Conservation (phyloP, 176 grass and related monocot species). For the Leersia perrieri region DNA sequence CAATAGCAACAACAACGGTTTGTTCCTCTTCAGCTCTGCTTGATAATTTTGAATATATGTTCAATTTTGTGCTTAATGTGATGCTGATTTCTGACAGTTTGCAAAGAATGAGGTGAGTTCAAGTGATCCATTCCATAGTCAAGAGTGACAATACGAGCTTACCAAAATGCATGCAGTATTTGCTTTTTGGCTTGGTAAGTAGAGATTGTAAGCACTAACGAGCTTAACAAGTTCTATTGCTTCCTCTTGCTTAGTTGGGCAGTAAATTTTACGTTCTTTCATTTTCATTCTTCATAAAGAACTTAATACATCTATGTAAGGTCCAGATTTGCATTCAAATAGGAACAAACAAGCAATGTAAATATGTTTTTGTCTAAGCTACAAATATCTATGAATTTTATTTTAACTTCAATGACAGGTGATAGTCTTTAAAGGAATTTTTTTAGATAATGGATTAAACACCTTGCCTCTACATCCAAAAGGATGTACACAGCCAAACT, state of each 20-base stretch:
- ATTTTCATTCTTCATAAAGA: neutral
- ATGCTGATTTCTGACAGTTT: conserved; percentile 50
- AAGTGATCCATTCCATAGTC: conserved; percentile 76
- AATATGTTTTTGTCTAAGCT: neutral
- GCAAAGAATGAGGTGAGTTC: conserved; percentile 87
- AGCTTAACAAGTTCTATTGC: too few species aligned
- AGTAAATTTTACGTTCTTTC: neutral
- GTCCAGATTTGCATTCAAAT: neutral
- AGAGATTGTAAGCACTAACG: neutral
- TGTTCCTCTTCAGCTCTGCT: conserved; percentile 21
- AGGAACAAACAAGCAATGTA: neutral
- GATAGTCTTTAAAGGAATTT: neutral
- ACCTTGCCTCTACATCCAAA: too few species aligned
- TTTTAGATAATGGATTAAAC: too few species aligned
- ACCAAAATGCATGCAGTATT: conserved; percentile 8
- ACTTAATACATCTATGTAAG: neutral
- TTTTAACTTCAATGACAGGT: neutral
- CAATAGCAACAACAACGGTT: conserved; percentile 57
- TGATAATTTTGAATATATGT: conserved; percentile 11
- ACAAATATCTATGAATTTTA: neutral
- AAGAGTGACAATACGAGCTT: conserved; percentile 48
- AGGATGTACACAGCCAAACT: too few species aligned
- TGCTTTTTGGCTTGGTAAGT: conserved; percentile 30
- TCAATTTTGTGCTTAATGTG: conserved; percentile 26
- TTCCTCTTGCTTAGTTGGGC: neutral